phyloP scores from a whole-genome alignment of 805 yeast species.

The Hanseniaspora jakobsenii region DNA sequence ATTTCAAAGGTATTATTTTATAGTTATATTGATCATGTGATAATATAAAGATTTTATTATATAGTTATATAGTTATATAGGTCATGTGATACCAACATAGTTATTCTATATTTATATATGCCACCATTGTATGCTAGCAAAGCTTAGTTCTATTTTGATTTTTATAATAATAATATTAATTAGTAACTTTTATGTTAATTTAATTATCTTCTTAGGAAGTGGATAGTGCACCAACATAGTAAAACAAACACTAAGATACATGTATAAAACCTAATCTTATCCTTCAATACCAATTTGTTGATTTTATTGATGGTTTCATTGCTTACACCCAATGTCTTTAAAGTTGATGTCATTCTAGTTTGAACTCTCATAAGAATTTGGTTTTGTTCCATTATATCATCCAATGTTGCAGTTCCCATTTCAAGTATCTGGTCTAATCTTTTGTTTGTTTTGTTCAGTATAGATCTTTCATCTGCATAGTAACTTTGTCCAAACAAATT shows the following conservation, averaged over 20 bases:
- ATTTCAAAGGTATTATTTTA: too few relatives aligned
- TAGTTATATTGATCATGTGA: too few relatives aligned
- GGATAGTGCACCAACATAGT: slow-evolving; percentile 3
- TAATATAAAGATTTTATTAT: too few relatives aligned
- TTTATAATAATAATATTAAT: too few relatives aligned
- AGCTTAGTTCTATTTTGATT: neutral
- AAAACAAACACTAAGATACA: slow-evolving; percentile 43
- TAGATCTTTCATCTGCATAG: slow-evolving; percentile 51
- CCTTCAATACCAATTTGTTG: slow-evolving; percentile 56
- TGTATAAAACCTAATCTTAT: slow-evolving; percentile 69
- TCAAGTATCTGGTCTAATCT: slow-evolving; percentile 84
- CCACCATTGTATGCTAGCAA: too few relatives aligned
- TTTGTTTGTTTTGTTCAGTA: slow-evolving; percentile 55
- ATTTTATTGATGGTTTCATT: slow-evolving; percentile 69
- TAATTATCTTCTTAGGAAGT: neutral
- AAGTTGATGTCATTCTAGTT: slow-evolving; percentile 49
- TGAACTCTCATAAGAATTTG: slow-evolving; percentile 55
- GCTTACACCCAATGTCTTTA: slow-evolving; percentile 76
- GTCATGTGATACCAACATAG: too few relatives aligned
- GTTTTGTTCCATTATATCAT: slow-evolving; percentile 76
- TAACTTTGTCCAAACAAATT: slow-evolving; percentile 52
- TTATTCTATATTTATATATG: too few relatives aligned
- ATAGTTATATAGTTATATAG: too few relatives aligned
- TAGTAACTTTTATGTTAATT: too few relatives aligned
- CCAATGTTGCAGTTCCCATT: slow-evolving; percentile 76